Evolutionary conservation across 2,329 filamentous ascomycete species (phyloP).

Genomic region (Dothidotthia symphoricarpi): DNA sequence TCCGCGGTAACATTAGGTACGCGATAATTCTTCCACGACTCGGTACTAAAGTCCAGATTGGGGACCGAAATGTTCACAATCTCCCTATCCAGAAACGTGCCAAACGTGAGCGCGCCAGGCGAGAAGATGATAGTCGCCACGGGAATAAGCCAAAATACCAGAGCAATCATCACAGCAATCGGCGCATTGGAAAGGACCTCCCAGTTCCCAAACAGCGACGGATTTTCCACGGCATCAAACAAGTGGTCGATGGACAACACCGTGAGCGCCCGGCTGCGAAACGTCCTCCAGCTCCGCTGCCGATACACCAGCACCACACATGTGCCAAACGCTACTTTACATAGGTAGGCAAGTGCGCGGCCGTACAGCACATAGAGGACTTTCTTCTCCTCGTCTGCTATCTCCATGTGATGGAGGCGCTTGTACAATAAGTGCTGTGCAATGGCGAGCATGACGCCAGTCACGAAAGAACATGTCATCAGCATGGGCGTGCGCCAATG

Average conservation of each 20-base stretch:
- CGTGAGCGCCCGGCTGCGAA: slow-evolving; percentile 32
- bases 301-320: slow-evolving; percentile 34
- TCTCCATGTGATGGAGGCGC: slow-evolving; percentile 26
- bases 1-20: slow-evolving; percentile 25
- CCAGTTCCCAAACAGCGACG: slow-evolving; percentile 35
- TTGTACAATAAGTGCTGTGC: slow-evolving; percentile 37
- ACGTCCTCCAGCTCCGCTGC: slow-evolving; percentile 40
- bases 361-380: slow-evolving; percentile 36
- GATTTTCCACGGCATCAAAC: slow-evolving; percentile 37
- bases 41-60: slow-evolving; percentile 28
- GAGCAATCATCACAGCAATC: slow-evolving; percentile 25
- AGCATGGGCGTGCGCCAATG: slow-evolving; percentile 40
- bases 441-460: slow-evolving; percentile 32
- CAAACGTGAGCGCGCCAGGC: slow-evolving; percentile 41
- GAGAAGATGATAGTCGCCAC: slow-evolving; percentile 42
- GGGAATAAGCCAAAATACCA: slow-evolving; percentile 38
- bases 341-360: slow-evolving; percentile 36
- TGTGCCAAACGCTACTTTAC: slow-evolving; percentile 37
- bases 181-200: slow-evolving; percentile 32
- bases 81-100: slow-evolving; percentile 20
- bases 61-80: slow-evolving; percentile 20
- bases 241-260: slow-evolving; percentile 39
- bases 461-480: slow-evolving; percentile 27
- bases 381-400: slow-evolving; percentile 29
- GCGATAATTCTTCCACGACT: slow-evolving; percentile 37